A percentile compares a stretch with the other conserved stretches of the same genome.
Conservation (phyloP, 495 filamentous ascomycete species). For the Daldinia grandis region DNA sequence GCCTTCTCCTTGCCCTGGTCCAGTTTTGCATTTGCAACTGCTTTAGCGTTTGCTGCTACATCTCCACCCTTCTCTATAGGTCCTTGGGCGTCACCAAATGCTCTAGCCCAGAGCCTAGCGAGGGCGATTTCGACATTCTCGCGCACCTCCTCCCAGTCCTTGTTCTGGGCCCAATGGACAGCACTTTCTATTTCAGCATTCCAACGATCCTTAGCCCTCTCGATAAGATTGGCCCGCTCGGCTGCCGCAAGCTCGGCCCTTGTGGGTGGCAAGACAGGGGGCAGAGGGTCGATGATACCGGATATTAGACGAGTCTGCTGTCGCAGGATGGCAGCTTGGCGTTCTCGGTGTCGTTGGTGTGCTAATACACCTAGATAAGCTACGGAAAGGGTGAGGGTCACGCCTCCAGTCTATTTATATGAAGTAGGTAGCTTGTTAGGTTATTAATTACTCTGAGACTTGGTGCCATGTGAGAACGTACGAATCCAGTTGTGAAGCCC, state of each 20-base stretch:
- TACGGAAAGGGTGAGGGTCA: slow-evolving; percentile 82
- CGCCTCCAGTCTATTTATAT: slow-evolving; percentile 72
- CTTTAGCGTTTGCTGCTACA: slow-evolving; percentile 4
- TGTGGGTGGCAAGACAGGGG: slow-evolving; percentile 54
- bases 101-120: slow-evolving; percentile 42
- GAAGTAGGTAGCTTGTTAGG: neutral
- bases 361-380: slow-evolving; percentile 81
- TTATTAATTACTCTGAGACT: slow-evolving; percentile 36
- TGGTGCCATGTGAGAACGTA: slow-evolving; percentile 51
- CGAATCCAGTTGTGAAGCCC: slow-evolving; percentile 85
- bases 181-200: slow-evolving; percentile 76
- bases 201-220: slow-evolving; percentile 80
- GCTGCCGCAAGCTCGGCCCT: slow-evolving; percentile 53
- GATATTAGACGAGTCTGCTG: slow-evolving; percentile 72
- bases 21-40: slow-evolving; percentile 30
- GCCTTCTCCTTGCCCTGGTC: slow-evolving; percentile 40
- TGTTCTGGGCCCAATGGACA: slow-evolving; percentile 72
- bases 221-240: slow-evolving; percentile 61
- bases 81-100: slow-evolving; percentile 30
- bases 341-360: slow-evolving; percentile 74
- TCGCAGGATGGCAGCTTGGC: slow-evolving; percentile 75
- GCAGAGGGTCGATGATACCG: slow-evolving; percentile 58
- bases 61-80: slow-evolving; percentile 21
- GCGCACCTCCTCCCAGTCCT: slow-evolving; percentile 68
- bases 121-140: slow-evolving; percentile 60